Conservation (phyloP, 1,284 basidiomycete genomes). For the Apiotrichum porosum region DNA sequence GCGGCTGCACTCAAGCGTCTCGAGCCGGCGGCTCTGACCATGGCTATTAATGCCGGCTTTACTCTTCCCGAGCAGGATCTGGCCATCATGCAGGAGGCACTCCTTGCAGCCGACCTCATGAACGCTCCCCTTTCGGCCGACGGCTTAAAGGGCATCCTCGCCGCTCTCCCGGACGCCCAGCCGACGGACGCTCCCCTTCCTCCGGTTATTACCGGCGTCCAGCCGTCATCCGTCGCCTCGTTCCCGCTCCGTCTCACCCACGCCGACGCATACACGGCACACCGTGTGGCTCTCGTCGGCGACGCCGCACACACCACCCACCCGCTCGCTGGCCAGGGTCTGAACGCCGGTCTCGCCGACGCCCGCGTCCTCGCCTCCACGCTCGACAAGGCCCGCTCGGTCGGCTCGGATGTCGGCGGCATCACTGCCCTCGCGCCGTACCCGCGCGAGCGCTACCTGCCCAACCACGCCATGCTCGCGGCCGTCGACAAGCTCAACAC, state of each 20-base stretch:
- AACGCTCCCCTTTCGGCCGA: constrained; percentile 19
- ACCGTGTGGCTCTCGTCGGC: constrained; percentile 68
- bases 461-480: constrained; percentile 78
- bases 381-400: constrained; percentile 56
- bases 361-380: constrained; percentile 64
- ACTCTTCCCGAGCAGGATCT: constrained; percentile 74
- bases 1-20: constrained; percentile 68
- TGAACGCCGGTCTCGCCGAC: constrained; percentile 89
- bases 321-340: constrained; percentile 93
- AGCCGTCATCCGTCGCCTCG: constrained; percentile 71
- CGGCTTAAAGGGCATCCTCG: constrained; percentile 26
- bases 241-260: constrained; percentile 89
- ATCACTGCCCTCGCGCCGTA: constrained; percentile 71
- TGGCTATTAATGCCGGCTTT: constrained; percentile 88
- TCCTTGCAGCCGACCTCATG: constrained; percentile 53
- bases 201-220: constrained; percentile 67
- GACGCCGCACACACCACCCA: constrained; percentile 96
- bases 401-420: constrained; percentile 79
- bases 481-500: constrained; percentile 84
- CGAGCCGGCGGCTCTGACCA: constrained; percentile 61
- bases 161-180: constrained; percentile 52
- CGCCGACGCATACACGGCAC: constrained; percentile 69
- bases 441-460: constrained; percentile 70
- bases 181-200: constrained; percentile 55
- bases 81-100: constrained; percentile 59